phyloP scores from a whole-genome alignment of 2,329 filamentous ascomycete species.

The Beauveria brongniartii region DNA sequence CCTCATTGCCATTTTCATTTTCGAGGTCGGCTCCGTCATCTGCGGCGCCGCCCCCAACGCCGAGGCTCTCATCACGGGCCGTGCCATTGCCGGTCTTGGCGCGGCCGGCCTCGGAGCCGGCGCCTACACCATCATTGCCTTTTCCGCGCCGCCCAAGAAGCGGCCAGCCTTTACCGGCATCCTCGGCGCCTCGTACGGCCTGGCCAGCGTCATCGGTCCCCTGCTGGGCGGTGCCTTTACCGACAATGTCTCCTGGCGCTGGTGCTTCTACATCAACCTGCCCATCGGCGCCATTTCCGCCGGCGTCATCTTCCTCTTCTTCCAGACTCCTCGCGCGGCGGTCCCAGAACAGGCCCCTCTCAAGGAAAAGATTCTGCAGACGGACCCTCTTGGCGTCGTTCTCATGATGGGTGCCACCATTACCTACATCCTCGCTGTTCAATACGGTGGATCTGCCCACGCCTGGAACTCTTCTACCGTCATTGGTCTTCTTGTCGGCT shows the following conservation, averaged over 20 bases:
- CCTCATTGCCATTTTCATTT: constrained; percentile 33
- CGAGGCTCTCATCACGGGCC: constrained; percentile 35
- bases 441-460: constrained; percentile 33
- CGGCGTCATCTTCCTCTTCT: constrained; percentile 25
- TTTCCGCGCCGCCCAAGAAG: constrained; percentile 18
- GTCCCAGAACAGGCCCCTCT: constrained; percentile 23
- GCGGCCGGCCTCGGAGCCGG: constrained; percentile 38
- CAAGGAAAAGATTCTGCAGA: constrained; percentile 33
- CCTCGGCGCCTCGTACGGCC: constrained; percentile 18
- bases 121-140: constrained; percentile 37
- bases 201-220: constrained; percentile 20
- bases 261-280: constrained; percentile 26
- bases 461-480: constrained; percentile 28
- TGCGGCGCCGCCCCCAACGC: constrained; percentile 30
- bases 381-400: constrained; percentile 33
- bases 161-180: constrained; percentile 19
- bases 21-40: constrained; percentile 40
- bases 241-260: constrained; percentile 20
- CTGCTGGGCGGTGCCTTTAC: constrained; percentile 21
- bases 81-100: constrained; percentile 34
- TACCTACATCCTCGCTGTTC: constrained; percentile 32
- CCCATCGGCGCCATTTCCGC: constrained; percentile 22
- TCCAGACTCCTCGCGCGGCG: constrained; percentile 28
- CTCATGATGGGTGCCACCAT: constrained; percentile 33
- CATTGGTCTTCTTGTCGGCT: constrained; percentile 30